Base-by-base conservation (phyloP, 2,329 filamentous ascomycete genomes). In the Microdochium trichocladiopsis region DNA sequence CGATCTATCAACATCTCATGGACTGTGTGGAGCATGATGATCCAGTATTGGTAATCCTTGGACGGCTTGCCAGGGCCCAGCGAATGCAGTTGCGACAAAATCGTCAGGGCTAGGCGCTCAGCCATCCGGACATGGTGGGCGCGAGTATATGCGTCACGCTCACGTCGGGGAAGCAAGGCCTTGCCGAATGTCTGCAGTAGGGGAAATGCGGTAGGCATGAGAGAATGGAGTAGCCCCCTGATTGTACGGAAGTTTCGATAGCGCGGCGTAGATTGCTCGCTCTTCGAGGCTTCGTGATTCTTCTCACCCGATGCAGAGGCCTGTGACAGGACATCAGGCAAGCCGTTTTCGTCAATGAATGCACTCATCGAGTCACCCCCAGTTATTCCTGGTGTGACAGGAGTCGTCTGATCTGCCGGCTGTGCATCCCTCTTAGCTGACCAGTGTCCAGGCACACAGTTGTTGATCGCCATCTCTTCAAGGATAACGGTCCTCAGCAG, bases 121-220 rank as follows among this genome's bases (percentile, higher is more conserved):
- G 81, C 79, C 49, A 86, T 71, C 51, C 73, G 71, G 33, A 80
- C 60, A 55, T 86, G 82, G 52, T 77, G 73, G 51, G 73, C 70
- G 56, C 80, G 69, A 52, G 75, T 62, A 57, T 76, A 86, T 2
- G 72, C 61, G 60, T 96, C 91, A 25, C 82, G 77, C 56, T 83
- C 83, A 49, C 91, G 83, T 53, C 90, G 87, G 45, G 84, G 83
- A 3, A 95, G 77, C 22, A 97, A 74, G 16, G 87, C 82, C 66
- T 90, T 94, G 12, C 93, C 93, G 45, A 97, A 74, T 1, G 84
- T 86, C 62, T 95, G 90, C 64, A 96, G 87, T 59, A 97, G 88
- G 0, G 88, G 86, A 18, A 90, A 87, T n/a, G 92, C 87, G 2
- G 86, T 86, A 9, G 84, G 84, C 22, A 92, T 85, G 60, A 95